phyloP scores from a whole-genome alignment of 2,329 filamentous ascomycete genomes.

The Echinosphaeria canescens region DNA sequence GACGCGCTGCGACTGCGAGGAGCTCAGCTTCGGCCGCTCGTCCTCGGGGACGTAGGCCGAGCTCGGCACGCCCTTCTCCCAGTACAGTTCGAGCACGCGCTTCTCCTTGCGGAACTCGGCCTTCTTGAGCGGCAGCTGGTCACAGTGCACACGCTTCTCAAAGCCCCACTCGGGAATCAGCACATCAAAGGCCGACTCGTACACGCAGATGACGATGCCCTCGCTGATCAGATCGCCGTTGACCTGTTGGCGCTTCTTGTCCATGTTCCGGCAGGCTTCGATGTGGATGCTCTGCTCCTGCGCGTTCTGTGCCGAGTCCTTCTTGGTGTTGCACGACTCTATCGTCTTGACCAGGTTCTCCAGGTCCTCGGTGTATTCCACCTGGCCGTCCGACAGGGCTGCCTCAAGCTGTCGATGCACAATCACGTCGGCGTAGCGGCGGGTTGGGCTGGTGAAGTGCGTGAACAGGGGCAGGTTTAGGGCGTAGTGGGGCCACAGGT shows the following conservation, averaged over 20 bases:
- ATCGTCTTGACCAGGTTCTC: conserved; percentile 81
- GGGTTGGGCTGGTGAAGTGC: conserved; percentile 89
- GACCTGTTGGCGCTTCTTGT: conserved; percentile 67
- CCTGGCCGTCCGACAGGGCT: conserved; percentile 57
- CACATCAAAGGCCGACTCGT: conserved; percentile 96
- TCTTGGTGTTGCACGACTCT: conserved; percentile 96
- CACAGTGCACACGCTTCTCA: conserved; percentile 97
- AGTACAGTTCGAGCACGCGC: conserved; percentile 87
- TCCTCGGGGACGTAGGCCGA: conserved; percentile 94
- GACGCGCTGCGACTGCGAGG: conserved; percentile 47
- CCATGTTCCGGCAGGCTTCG: conserved; percentile 89
- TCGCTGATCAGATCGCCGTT: conserved; percentile 88
- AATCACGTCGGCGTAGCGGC: conserved; percentile 85
- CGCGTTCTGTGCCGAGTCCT: conserved; percentile 90
- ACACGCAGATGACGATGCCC: conserved; percentile 90
- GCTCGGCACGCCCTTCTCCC: conserved; percentile 97
- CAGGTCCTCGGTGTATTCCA: conserved; percentile 76
- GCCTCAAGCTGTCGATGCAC: conserved; percentile 90
- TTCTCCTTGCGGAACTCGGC: conserved; percentile 98
- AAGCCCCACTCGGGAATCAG: conserved; percentile 97
- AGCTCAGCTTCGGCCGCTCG: conserved; percentile 53
- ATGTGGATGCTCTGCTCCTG: conserved; percentile 99
- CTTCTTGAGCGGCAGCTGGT: conserved; percentile 94
- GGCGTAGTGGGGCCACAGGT: conserved; percentile 71
- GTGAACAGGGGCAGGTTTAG: conserved; percentile 89